Percentiles rank a stretch among this genome's conserved stretches.
Evolutionary conservation across 1,284 basidiomycete genomes (phyloP).

Genomic region (Ustilago loliicola): DNA sequence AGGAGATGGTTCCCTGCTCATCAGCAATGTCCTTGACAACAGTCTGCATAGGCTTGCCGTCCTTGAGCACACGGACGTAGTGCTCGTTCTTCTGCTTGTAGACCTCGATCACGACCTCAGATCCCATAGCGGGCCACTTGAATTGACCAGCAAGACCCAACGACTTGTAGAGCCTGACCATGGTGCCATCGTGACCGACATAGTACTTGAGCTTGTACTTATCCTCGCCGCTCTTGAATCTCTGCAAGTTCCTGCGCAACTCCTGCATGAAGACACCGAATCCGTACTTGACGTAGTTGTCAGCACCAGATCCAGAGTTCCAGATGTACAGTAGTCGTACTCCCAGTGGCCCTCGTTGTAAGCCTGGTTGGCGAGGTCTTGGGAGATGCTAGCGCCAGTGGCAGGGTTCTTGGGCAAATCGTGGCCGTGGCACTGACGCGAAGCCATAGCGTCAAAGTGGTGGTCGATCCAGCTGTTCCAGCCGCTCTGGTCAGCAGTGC

Average conservation of each 20-base stretch:
- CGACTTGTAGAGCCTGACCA: conserved; percentile 57
- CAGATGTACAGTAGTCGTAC: conserved; percentile 63
- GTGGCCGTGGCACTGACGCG: conserved; percentile 56
- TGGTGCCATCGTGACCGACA: conserved; percentile 60
- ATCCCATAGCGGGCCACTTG: conserved; percentile 53
- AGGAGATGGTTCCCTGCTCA: conserved; percentile 13
- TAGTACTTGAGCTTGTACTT: conserved; percentile 48
- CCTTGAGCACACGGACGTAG: conserved; percentile 37
- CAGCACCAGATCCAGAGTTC: conserved; percentile 50
- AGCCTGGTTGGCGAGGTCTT: conserved; percentile 48
- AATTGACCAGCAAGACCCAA: conserved; percentile 41
- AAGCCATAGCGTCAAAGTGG: conserved; percentile 53
- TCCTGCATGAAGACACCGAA: conserved; percentile 54
- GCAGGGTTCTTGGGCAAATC: conserved; percentile 39
- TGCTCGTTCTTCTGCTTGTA: conserved; percentile 25
- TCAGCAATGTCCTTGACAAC: conserved; percentile 22
- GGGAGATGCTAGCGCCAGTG: conserved; percentile 26
- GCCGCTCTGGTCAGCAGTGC: conserved; percentile 72
- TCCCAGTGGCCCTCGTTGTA: conserved; percentile 60
- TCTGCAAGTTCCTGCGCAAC: conserved; percentile 32
- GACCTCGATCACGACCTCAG: conserved; percentile 55
- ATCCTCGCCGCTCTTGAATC: conserved; percentile 18
- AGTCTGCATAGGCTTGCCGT: conserved; percentile 42
- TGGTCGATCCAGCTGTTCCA: conserved; percentile 75
- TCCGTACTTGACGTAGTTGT: conserved; percentile 57